Percentiles rank a stretch among this genome's conserved stretches.
phyloP scores from a whole-genome alignment of 1,139 yeast genomes.

The Starmera stellimalicola region DNA sequence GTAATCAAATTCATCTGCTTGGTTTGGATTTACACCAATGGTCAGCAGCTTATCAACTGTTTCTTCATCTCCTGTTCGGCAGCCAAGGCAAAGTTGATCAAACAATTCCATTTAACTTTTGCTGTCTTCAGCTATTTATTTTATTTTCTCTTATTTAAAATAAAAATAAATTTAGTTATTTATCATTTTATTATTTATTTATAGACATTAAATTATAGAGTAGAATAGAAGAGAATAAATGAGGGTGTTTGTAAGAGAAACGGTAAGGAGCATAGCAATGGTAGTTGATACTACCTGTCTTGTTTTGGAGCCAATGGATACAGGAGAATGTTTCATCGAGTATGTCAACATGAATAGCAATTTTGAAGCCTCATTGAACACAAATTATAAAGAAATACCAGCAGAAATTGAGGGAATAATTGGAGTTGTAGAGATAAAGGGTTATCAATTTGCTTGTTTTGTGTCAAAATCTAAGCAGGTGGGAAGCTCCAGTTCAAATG shows the following conservation, averaged over 20 bases:
- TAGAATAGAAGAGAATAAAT: too few relatives aligned
- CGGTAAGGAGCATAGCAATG: neutral
- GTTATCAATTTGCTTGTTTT: conserved; percentile 46
- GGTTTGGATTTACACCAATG: conserved; percentile 48
- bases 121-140: too few relatives aligned
- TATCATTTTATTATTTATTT: too few relatives aligned
- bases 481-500: conserved; percentile 50
- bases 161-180: too few relatives aligned
- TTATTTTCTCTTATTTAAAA: too few relatives aligned
- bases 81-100: conserved; percentile 46
- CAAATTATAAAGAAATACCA: too few relatives aligned
- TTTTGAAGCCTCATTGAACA: too few relatives aligned
- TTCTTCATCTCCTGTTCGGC: conserved; percentile 55
- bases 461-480: conserved; percentile 46
- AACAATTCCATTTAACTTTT: too few relatives aligned
- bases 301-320: neutral
- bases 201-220: too few relatives aligned
- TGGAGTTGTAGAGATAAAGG: conserved; percentile 50
- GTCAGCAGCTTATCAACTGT: conserved; percentile 50
- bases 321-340: neutral
- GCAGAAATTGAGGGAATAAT: conserved; percentile 23
- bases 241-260: neutral
- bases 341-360: neutral
- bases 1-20: conserved; percentile 63
- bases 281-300: neutral